Evolutionary conservation across 164 flowering plant species (phyloP).

Genomic region (Vitis rotundifolia): DNA sequence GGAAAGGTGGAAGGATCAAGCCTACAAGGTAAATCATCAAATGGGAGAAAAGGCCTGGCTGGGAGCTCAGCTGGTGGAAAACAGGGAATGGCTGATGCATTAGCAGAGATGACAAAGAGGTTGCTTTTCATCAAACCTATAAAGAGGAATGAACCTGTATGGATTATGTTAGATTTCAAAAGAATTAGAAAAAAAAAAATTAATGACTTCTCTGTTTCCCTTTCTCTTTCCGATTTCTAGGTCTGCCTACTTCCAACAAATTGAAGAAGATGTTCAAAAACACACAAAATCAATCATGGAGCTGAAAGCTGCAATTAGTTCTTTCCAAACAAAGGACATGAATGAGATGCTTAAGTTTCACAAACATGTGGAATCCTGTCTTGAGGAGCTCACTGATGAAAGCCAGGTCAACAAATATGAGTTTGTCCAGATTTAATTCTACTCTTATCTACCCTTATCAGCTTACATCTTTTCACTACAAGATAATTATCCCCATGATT

Average conservation of each 20-base stretch:
- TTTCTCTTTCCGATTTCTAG: slow-evolving; percentile 17
- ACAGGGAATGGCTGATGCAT: slow-evolving; percentile 76
- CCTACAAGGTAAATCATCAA: slow-evolving; percentile 34
- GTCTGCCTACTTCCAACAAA: slow-evolving; percentile 72
- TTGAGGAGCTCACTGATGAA: slow-evolving; percentile 74
- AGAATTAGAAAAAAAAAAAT: too few species aligned
- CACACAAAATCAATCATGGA: slow-evolving; percentile 54
- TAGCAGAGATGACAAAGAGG: slow-evolving; percentile 80
- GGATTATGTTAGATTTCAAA: too few species aligned
- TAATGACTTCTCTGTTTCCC: too few species aligned
- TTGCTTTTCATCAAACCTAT: too few species aligned
- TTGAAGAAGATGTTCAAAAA: slow-evolving; percentile 67
- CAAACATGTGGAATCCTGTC: slow-evolving; percentile 57
- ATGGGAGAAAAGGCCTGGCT: slow-evolving; percentile 34
- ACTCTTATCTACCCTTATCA: not conserved
- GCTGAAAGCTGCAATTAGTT: slow-evolving; percentile 44
- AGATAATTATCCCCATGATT: too few species aligned
- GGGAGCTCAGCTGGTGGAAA: slow-evolving; percentile 39
- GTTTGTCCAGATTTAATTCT: not conserved
- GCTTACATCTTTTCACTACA: not conserved
- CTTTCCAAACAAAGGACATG: slow-evolving; percentile 72
- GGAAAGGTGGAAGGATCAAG: slow-evolving; percentile 68
- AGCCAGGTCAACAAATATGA: slow-evolving; percentile 43
- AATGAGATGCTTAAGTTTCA: slow-evolving; percentile 60
- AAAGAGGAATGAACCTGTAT: slow-evolving; percentile 5